Percentiles rank a stretch among this genome's conserved stretches.
Evolutionary conservation across 2,329 filamentous ascomycete species (phyloP).

Genomic region (Paecilomyces niveus): DNA sequence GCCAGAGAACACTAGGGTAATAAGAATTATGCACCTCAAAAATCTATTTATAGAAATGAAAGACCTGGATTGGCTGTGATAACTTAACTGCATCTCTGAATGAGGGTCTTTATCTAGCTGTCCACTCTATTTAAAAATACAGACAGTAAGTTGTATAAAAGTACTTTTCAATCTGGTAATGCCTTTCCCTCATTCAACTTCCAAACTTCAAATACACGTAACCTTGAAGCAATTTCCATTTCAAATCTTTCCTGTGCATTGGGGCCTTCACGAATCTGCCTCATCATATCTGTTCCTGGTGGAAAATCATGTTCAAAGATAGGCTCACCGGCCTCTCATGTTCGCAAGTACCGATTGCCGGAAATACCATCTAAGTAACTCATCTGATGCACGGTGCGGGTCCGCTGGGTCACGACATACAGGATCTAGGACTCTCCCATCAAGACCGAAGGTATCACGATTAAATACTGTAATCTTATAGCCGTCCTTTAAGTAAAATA

Average conservation of each 20-base stretch:
- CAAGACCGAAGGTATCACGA: not conserved
- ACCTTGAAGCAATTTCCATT: conserved; percentile 2
- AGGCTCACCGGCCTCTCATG: conserved; percentile 15
- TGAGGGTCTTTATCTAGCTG: too few species aligned
- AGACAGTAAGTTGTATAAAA: too few species aligned
- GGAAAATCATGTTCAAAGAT: conserved; percentile 4
- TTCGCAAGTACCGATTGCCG: conserved; percentile 13
- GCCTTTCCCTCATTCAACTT: not conserved
- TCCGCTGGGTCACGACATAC: conserved; percentile 4
- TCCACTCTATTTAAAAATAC: too few species aligned
- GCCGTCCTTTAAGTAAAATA: not conserved
- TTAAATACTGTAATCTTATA: not conserved
- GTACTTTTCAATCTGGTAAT: too few species aligned
- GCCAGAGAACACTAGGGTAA: too few species aligned
- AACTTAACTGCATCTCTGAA: too few species aligned
- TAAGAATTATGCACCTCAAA: too few species aligned
- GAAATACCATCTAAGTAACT: conserved; percentile 14
- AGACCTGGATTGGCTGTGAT: too few species aligned
- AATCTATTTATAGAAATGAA: too few species aligned
- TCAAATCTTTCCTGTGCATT: conserved; percentile 1
- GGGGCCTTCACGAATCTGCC: conserved; percentile 3
- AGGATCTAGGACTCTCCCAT: conserved; percentile 4
- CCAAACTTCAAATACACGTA: not conserved
- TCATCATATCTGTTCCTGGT: conserved; percentile 11
- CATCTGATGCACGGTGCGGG: conserved; percentile 3